Conservation (phyloP, 345 rosid genomes). For the Corymbia maculata region DNA sequence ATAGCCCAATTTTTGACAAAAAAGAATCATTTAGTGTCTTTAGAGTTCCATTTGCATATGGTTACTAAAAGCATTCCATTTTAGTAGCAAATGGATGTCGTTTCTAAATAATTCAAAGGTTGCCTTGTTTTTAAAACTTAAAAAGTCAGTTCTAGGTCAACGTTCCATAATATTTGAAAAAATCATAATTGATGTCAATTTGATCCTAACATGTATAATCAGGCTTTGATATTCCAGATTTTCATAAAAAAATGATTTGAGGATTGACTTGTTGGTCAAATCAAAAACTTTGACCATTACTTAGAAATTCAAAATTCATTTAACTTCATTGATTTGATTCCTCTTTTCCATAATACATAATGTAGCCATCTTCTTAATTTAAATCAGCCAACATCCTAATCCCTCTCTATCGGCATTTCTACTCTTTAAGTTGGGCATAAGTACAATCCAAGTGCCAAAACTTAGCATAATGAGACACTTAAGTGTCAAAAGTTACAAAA, state of each 20-base stretch:
- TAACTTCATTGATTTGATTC: not conserved
- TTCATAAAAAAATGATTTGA: not conserved
- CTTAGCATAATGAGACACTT: too few species aligned
- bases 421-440: too few species aligned
- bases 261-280: too few species aligned
- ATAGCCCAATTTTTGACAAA: not conserved
- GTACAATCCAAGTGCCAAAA: too few species aligned
- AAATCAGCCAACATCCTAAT: too few species aligned
- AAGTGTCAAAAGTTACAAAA: too few species aligned
- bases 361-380: not conserved
- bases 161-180: not conserved
- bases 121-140: not conserved
- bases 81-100: too few species aligned
- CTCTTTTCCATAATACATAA: not conserved
- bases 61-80: not conserved
- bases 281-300: not conserved
- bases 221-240: not conserved
- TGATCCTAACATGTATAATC: not conserved
- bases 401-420: too few species aligned
- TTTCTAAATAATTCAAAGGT: too few species aligned
- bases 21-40: not conserved
- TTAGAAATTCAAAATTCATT: too few species aligned
- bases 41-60: not conserved
- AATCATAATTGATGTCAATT: not conserved
- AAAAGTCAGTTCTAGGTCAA: not conserved